A percentile compares a stretch with the other conserved stretches of the same genome.
phyloP scores from a whole-genome alignment of 306 rosid genomes.

The Pyrus betulifolia region DNA sequence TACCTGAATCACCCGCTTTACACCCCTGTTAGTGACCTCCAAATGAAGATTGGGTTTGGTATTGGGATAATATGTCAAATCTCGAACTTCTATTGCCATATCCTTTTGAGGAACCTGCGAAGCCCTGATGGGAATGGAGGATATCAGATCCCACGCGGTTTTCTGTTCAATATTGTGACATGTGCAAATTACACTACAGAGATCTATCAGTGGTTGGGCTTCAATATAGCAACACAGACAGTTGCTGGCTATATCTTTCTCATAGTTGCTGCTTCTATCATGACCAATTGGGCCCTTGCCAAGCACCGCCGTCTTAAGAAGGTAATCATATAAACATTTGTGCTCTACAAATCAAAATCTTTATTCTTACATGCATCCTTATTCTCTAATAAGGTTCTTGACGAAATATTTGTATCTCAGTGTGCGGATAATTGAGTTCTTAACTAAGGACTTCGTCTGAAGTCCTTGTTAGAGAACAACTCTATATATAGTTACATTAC shows the following conservation, averaged over 20 bases:
- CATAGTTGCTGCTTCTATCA: constrained; percentile 69
- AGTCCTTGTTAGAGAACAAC: background rate
- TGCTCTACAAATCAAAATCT: background rate
- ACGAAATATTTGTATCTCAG: background rate
- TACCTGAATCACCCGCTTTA: constrained; percentile 82
- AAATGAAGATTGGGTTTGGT: constrained; percentile 88
- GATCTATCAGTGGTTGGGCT: constrained; percentile 98
- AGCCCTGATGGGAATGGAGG: constrained; percentile 81
- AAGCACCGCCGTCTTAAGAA: constrained; percentile 93
- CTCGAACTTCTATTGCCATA: constrained; percentile 72
- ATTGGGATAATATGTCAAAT: constrained; percentile 73
- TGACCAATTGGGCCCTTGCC: constrained; percentile 96
- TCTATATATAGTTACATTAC: background rate
- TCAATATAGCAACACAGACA: constrained; percentile 91
- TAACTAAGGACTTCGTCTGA: too few relatives aligned
- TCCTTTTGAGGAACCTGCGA: constrained; percentile 73
- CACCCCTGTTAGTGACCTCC: constrained; percentile 76
- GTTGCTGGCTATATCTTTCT: constrained; percentile 74
- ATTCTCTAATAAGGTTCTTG: background rate
- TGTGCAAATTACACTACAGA: constrained; percentile 97
- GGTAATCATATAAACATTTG: constrained; percentile 35
- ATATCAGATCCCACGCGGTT: constrained; percentile 86
- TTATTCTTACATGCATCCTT: background rate
- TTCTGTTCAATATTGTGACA: constrained; percentile 85
- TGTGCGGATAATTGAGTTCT: background rate